Base-by-base conservation (phyloP, 2,329 filamentous ascomycete genomes). In the Huntiella bhutanensis region DNA sequence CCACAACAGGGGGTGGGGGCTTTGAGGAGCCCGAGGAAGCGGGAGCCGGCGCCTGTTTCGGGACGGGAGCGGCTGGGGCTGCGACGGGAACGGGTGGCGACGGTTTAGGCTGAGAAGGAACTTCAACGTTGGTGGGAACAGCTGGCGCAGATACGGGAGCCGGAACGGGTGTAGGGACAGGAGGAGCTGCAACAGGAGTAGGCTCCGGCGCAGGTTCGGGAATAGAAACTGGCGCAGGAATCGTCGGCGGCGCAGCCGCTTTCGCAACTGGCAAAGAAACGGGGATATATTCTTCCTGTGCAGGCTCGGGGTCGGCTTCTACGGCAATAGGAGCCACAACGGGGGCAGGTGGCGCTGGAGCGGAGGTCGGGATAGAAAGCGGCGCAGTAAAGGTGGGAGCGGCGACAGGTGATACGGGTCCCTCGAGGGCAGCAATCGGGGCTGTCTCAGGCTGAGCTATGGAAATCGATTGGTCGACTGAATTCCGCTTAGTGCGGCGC, bases 401-500 rank as follows among this genome's bases (percentile, higher is more conserved):
- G 36, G 33, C 34, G 17, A 41, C 35, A 19, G 32, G 48, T 11
- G 45, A 22, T 28, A 36, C 54, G 49, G 44, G 40, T 6, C 17
- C 33, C n/a, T 46, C 43, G 17, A 19, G 33, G 4, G 41, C 13
- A 11, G 33, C 41, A 10, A 13, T 8, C 13, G 33, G 41, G 15
- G 36, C 32, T 6, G 19, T 32, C 17, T 52, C 53, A 44, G 54
- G 53, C 43, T 52, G 50, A 47, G 56, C 58, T 28, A 54, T 28
- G 7, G 15, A 56, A 22, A 60, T 56, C 16, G 58, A 55, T 47
- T 62, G 59, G 19, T 57, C 54, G 32, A 62, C 57, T 51, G 57
- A 53, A 34, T 80, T 76, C 58, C 76, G 82, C 66, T 80, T 87
- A 45, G 72, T 64, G 53, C 83, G 78, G 12, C 91, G 77, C 52